These are phyloP conservation scores for Lentinula sp. DNA, from an alignment of 768 basidiomycete species.

Conservation along the genomic window DNA sequence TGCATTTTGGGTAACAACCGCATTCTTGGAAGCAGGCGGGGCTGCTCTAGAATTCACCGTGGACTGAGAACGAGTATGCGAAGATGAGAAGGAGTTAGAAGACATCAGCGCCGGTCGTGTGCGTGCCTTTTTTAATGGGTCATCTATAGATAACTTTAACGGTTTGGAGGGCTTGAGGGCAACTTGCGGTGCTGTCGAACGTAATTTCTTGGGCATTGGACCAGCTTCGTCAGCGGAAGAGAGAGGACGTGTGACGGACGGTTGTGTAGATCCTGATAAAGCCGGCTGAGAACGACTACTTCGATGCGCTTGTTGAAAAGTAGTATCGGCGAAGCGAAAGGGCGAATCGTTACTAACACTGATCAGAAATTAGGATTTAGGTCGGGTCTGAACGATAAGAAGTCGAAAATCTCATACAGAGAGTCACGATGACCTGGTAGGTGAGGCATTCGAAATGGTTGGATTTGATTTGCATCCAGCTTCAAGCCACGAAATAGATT, in stretches of 20 bases:
- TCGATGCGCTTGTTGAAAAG: constrained; percentile 49
- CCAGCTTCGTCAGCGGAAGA: constrained; percentile 82
- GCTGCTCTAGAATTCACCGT: constrained; percentile 51
- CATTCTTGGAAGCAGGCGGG: constrained; percentile 43
- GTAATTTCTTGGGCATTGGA: constrained; percentile 69
- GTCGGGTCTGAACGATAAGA: not conserved
- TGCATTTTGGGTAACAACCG: constrained; percentile 32
- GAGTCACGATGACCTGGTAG: constrained; percentile 53
- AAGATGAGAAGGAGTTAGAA: constrained; percentile 4
- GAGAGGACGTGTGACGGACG: constrained; percentile 56
- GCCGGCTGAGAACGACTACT: constrained; percentile 35
- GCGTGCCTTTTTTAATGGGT: constrained; percentile 86
- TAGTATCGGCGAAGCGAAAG: constrained; percentile 47
- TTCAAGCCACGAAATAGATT: constrained; percentile 56
- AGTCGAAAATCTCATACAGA: constrained; percentile 35
- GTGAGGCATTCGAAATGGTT: constrained; percentile 51
- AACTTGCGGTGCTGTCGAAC: constrained; percentile 53
- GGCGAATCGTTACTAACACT: constrained; percentile 56
- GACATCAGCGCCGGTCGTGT: constrained; percentile 37
- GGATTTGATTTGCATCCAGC: constrained; percentile 41
- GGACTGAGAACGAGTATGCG: constrained; percentile 41
- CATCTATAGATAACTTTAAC: constrained; percentile 58
- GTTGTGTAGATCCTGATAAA: constrained; percentile 36
- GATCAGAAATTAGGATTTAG: constrained; percentile 8
- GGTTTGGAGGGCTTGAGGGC: constrained; percentile 50